Conservation (phyloP, 2,329 filamentous ascomycete genomes). For the Fusarium protoensiforme region DNA sequence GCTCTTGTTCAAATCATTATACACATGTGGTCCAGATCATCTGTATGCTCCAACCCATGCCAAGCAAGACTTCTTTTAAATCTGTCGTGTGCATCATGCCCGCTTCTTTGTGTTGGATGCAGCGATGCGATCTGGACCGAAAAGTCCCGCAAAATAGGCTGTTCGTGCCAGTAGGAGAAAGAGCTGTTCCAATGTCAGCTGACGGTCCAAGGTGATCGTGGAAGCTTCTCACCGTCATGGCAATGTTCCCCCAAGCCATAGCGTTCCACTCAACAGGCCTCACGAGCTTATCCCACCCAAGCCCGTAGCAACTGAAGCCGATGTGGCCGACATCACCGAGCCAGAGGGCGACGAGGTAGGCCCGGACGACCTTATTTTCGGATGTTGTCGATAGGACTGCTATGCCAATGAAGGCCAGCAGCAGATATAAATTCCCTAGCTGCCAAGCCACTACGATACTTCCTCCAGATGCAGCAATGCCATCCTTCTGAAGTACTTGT, state of each 20-base stretch:
- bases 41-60: no score
- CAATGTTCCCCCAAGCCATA: conserved; percentile 80
- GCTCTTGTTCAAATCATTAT: background rate
- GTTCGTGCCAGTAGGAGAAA: conserved; percentile 68
- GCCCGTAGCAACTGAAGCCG: conserved; percentile 66
- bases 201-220: background rate
- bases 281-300: conserved; percentile 66
- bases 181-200: conserved; percentile 46
- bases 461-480: conserved; percentile 54
- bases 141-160: conserved; percentile 68
- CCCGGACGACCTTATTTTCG: conserved; percentile 73
- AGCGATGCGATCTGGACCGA: conserved; percentile 60
- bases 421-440: conserved; percentile 76
- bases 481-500: conserved; percentile 61
- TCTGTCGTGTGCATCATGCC: conserved; percentile 21
- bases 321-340: conserved; percentile 76
- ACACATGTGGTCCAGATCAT: background rate
- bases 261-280: conserved; percentile 72
- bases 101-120: conserved; percentile 40
- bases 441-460: conserved; percentile 71
- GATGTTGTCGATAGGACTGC: conserved; percentile 72
- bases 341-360: conserved; percentile 74
- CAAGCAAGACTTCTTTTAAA: background rate
- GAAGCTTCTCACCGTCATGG: conserved; percentile 63
- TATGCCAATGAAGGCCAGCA: conserved; percentile 72